Evolutionary conservation across 352 stramenopile genomes (phyloP), one percentile per base, ranked within the genome.

Genomic region (Pythium brachiatum): DNA sequence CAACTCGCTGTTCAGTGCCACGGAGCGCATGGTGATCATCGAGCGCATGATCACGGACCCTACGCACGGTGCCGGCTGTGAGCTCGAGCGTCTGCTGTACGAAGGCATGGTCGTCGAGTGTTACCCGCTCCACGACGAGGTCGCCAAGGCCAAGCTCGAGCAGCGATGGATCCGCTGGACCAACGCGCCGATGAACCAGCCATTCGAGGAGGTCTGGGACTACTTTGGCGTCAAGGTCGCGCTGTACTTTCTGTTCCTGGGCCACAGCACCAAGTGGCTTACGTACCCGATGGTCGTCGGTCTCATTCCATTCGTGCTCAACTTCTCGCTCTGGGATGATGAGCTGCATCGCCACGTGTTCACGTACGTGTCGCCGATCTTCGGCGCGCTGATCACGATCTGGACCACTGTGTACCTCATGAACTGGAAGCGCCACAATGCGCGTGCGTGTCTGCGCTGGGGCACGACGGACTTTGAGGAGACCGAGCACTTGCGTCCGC

Each of bases 241-340:
- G 21, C 96, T 99, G 58, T 99, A 99, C 76, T 99, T 99, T 70
- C 75, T 97, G 34, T 99, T 97, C 85, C 64, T 99, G 23, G 93
- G 98, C 15, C 94, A 99, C 74, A 97, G 95, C 72, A 98, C 95
- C 38, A 93, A 94, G 58, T 98, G 97, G 83, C 78, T 99, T 27
- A 67, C 98, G n/a, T 96, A 97, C 56, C 86, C 97, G 21, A 94
- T 90, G 39, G 56, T 98, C 20, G 64, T 98, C 44, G 96, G 96
- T 3, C 75, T 94, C 43, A 57, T 97, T 31, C 89, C 97, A 29
- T 93, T 94, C 16, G 83, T 97, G 16, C 69, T 89, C 36, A 81
- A 86, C 44, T 83, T 83, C 58, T 62, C 72, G 25, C 71, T 91
- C 32, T 70, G 72, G 13, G 60, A 64, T 36, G 31, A 58, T 3